These are phyloP conservation scores for Aspergillus egyptiacus DNA, from an alignment of 495 filamentous ascomycete species.

Conservation along the genomic window DNA sequence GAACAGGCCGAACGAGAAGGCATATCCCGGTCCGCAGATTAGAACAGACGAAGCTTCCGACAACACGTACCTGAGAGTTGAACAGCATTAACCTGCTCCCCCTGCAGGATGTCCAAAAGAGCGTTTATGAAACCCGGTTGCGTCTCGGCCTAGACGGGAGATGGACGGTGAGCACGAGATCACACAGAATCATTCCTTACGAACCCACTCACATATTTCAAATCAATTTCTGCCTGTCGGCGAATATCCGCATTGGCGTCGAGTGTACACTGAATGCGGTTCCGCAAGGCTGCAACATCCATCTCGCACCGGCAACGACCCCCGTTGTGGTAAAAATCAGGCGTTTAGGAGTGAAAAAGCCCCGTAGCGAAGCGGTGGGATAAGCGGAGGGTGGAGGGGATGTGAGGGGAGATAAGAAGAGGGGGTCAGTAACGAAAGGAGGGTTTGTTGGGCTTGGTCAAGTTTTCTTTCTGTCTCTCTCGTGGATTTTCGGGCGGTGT, in stretches of 20 bases:
- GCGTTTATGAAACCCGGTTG: slow-evolving; percentile 86
- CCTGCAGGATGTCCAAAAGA: slow-evolving; percentile 81
- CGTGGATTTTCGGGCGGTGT: slow-evolving; percentile 35
- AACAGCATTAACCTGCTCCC: slow-evolving; percentile 75
- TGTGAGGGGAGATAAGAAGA: slow-evolving; percentile 15
- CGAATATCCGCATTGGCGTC: slow-evolving; percentile 78
- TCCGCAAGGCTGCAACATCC: slow-evolving; percentile 81
- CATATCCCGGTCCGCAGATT: not conserved
- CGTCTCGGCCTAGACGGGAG: slow-evolving; percentile 68
- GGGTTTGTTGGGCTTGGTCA: slow-evolving; percentile 25
- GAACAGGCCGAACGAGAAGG: not conserved
- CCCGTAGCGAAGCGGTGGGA: slow-evolving; percentile 21
- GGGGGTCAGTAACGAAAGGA: slow-evolving; percentile 12
- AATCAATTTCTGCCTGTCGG: slow-evolving; percentile 80
- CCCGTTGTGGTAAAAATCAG: slow-evolving; percentile 31
- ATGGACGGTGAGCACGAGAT: slow-evolving; percentile 2
- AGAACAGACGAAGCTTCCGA: slow-evolving; percentile 12
- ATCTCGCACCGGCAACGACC: slow-evolving; percentile 49
- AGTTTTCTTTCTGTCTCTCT: slow-evolving; percentile 21
- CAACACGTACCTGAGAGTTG: slow-evolving; percentile 71
- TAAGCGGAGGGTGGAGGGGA: slow-evolving; percentile 9
- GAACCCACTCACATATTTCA: slow-evolving; percentile 74
- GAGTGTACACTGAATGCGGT: slow-evolving; percentile 82
- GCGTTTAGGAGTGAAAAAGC: slow-evolving; percentile 18
- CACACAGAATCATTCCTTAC: slow-evolving; percentile 4